A percentile compares a stretch with the other conserved stretches of the same genome.
phyloP scores from a whole-genome alignment of 768 basidiomycete genomes.

The Cystobasidium ongulense region DNA sequence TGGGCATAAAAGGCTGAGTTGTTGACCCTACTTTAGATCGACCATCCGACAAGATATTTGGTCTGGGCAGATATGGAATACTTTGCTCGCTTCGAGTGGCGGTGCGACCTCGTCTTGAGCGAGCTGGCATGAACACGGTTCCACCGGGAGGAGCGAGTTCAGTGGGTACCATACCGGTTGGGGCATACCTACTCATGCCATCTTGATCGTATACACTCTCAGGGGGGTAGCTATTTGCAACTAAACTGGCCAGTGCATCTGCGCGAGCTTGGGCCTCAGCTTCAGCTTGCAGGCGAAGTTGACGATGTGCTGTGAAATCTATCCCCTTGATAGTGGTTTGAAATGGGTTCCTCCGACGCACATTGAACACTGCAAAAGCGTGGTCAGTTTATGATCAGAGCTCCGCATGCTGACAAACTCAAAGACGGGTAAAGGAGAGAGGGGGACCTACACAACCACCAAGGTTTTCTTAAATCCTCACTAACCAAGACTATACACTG shows the following conservation, averaged over 20 bases:
- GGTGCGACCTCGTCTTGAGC: neutral
- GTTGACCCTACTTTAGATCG: neutral
- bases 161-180: neutral
- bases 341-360: neutral
- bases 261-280: neutral
- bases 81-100: neutral
- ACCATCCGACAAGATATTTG: neutral
- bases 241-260: neutral
- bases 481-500: neutral
- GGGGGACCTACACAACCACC: neutral
- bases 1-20: neutral
- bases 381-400: neutral
- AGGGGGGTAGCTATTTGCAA: neutral
- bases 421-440: too few species aligned
- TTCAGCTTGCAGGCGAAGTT: neutral
- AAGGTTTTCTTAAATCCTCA: constrained; percentile 1
- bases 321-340: neutral
- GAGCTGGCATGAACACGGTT: neutral
- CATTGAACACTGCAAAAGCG: neutral
- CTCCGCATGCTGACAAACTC: too few species aligned
- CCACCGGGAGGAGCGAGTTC: neutral
- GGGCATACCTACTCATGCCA: neutral
- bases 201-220: neutral
- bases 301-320: constrained; percentile 1
- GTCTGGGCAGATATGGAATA: neutral